phyloP scores from a whole-genome alignment of 2,329 filamentous ascomycete species.

The Clonostachys rhizophaga region DNA sequence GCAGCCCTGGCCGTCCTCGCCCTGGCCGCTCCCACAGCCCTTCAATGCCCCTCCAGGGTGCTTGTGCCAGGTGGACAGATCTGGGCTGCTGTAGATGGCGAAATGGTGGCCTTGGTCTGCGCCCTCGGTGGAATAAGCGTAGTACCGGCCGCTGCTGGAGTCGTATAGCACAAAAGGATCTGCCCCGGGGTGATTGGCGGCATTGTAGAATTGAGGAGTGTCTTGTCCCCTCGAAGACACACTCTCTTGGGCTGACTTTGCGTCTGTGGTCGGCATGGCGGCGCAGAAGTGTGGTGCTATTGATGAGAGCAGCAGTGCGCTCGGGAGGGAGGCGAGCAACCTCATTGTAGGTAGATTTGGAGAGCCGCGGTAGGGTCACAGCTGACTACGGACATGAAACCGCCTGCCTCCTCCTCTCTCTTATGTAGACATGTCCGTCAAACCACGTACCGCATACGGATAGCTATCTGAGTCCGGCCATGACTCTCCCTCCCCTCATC shows the following conservation, averaged over 20 bases:
- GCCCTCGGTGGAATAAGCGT: conserved; percentile 27
- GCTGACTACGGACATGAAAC: background rate
- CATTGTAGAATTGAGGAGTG: conserved; percentile 23
- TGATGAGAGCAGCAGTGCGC: background rate
- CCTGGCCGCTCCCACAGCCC: conserved; percentile 18
- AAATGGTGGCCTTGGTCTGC: conserved; percentile 22
- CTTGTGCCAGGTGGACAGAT: conserved; percentile 26
- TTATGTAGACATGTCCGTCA: background rate
- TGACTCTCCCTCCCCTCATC: background rate
- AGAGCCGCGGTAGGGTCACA: background rate
- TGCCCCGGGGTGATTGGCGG: conserved; percentile 20
- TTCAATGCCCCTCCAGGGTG: conserved; percentile 22
- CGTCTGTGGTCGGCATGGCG: no score
- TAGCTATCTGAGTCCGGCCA: background rate
- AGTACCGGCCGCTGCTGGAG: conserved; percentile 18
- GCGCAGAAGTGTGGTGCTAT: background rate
- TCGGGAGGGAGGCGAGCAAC: background rate
- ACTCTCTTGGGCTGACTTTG: no score
- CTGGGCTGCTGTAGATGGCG: conserved; percentile 26
- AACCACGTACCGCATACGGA: background rate
- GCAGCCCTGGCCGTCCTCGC: conserved; percentile 22
- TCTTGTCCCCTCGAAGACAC: background rate
- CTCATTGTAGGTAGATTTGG: background rate
- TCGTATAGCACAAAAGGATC: conserved; percentile 25
- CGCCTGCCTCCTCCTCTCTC: background rate